These are phyloP conservation scores for Artemisia princeps DNA, from an alignment of 140 eudicot species.

Conservation along the genomic window DNA sequence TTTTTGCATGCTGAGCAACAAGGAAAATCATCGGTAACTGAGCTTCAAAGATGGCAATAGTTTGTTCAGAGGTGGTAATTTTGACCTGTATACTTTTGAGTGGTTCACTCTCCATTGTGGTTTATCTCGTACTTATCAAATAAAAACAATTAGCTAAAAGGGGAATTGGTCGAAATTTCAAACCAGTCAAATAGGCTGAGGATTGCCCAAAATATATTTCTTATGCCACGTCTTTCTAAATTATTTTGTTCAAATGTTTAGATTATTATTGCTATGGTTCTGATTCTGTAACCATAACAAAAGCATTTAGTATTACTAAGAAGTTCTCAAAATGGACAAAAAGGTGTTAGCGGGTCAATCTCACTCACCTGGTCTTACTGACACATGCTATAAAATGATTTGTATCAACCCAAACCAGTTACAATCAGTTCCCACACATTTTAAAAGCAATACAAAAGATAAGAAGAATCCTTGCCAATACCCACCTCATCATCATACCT, in stretches of 20 bases:
- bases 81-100: neutral
- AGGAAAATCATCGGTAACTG: no score
- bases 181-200: neutral
- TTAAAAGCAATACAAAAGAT: neutral
- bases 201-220: neutral
- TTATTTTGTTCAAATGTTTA: neutral
- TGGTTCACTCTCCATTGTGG: neutral
- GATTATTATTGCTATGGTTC: neutral
- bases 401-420: neutral
- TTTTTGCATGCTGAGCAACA: neutral
- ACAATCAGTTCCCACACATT: neutral
- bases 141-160: neutral
- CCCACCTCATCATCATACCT: constrained; percentile 86
- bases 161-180: neutral
- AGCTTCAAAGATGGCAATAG: no score
- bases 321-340: neutral
- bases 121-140: neutral
- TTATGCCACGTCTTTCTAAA: neutral
- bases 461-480: constrained; percentile 4
- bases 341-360: neutral
- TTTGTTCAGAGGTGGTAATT: neutral
- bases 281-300: neutral
- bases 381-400: neutral
- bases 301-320: no score
- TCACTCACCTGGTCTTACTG: neutral